Conservation (phyloP, 129 eudicot genomes). For the Lonicera japonica region DNA sequence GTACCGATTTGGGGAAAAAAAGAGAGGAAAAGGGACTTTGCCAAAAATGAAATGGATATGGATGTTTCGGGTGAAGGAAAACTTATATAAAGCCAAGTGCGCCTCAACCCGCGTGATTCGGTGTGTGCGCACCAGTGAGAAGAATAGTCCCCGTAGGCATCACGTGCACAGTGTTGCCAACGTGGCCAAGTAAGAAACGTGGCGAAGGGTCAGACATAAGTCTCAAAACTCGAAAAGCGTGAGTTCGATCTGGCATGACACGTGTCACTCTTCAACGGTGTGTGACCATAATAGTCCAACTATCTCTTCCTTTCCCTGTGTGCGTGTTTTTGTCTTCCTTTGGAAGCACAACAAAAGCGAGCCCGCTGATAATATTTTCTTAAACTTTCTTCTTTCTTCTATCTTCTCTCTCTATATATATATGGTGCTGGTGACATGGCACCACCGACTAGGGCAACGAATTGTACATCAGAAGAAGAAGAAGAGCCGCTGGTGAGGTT, state of each 20-base stretch:
- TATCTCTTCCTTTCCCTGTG: conserved; percentile 6
- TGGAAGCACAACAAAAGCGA: background rate
- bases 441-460: background rate
- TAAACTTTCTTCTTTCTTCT: too few relatives aligned
- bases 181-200: conserved; percentile 37
- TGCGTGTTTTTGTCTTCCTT: background rate
- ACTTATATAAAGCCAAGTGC: too few relatives aligned
- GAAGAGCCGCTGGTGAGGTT: conserved; percentile 24
- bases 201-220: conserved; percentile 30
- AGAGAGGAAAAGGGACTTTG: too few relatives aligned
- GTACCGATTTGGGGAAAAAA: too few relatives aligned
- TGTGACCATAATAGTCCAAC: conserved; percentile 8
- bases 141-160: too few relatives aligned
- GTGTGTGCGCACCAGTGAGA: background rate
- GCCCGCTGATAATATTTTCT: too few relatives aligned
- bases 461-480: background rate
- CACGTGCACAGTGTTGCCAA: background rate
- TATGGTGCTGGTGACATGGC: background rate
- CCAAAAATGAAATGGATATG: too few relatives aligned
- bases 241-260: conserved; percentile 29
- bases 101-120: too few relatives aligned
- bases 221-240: conserved; percentile 9
- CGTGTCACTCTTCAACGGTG: conserved; percentile 13
- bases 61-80: too few relatives aligned
- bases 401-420: background rate